Evolutionary conservation across 108 stramenopile species (phyloP).

Genomic region (Cyclotella distinguenda): DNA sequence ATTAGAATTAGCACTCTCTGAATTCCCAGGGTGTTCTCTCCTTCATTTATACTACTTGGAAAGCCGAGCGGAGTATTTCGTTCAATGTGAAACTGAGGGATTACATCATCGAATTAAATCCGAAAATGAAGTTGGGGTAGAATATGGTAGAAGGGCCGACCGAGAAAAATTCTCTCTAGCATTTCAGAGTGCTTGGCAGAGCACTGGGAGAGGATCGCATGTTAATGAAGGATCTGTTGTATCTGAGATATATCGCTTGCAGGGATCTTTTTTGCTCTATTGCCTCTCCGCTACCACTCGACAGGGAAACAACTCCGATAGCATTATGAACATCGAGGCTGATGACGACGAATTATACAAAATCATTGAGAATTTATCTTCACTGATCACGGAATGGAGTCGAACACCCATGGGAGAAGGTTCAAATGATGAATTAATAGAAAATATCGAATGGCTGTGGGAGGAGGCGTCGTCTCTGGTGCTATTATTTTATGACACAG

Average conservation of each 20-base stretch:
- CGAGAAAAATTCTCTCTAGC: slow-evolving; percentile 40
- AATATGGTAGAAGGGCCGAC: not conserved
- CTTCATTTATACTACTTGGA: slow-evolving; percentile 58
- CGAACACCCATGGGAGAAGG: slow-evolving; percentile 48
- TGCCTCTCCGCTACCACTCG: slow-evolving; percentile 17
- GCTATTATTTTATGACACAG: slow-evolving; percentile 16
- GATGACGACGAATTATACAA: not conserved
- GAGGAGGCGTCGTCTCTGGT: slow-evolving; percentile 30
- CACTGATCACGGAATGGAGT: slow-evolving; percentile 34
- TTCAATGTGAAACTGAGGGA: slow-evolving; percentile 13
- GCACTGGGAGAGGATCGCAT: slow-evolving; percentile 72
- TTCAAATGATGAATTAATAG: slow-evolving; percentile 48
- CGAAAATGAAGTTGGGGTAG: slow-evolving; percentile 4
- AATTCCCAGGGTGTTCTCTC: slow-evolving; percentile 74
- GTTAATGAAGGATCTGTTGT: slow-evolving; percentile 54
- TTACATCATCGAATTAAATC: not conserved
- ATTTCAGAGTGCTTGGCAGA: slow-evolving; percentile 48
- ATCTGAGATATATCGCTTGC: slow-evolving; percentile 45
- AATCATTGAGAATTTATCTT: slow-evolving; percentile 27
- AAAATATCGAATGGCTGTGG: slow-evolving; percentile 40
- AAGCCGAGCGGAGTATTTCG: slow-evolving; percentile 20
- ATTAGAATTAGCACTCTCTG: slow-evolving; percentile 66
- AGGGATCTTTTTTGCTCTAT: slow-evolving; percentile 30
- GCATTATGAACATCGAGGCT: not conserved
- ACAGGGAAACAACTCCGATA: not conserved